Percentiles rank a stretch among this genome's conserved stretches.
Evolutionary conservation across 805 yeast species (phyloP).

Genomic region (Cyberlindnera subsufficiens): DNA sequence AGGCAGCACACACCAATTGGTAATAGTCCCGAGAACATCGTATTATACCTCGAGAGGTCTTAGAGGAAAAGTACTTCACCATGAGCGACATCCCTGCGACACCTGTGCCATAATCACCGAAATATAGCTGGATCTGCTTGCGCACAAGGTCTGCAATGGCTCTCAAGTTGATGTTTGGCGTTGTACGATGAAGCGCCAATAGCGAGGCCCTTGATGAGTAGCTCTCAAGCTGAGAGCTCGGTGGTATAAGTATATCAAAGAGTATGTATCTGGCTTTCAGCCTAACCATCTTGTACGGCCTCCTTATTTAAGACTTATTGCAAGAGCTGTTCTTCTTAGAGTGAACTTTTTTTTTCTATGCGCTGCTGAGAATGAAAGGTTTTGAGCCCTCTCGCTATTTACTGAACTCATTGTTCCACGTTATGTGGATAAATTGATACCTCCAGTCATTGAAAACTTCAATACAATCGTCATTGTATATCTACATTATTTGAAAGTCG

Average conservation of each 20-base stretch:
- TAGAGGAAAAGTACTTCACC: conserved; percentile 73
- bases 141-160: conserved; percentile 48
- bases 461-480: no score
- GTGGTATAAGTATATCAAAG: conserved; percentile 74
- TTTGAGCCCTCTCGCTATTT: no score
- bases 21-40: conserved; percentile 66
- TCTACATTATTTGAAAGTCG: no score
- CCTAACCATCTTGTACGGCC: conserved; percentile 62
- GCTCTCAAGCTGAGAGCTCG: conserved; percentile 17
- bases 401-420: no score
- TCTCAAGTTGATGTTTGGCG: conserved; percentile 41
- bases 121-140: conserved; percentile 50
- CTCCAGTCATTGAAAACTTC: no score
- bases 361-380: no score
- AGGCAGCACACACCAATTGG: conserved; percentile 59
- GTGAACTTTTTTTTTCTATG: no score
- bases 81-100: conserved; percentile 51
- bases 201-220: conserved; percentile 33
- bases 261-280: conserved; percentile 78
- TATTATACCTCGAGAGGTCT: conserved; percentile 79
- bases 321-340: no score
- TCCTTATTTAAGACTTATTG: no score
- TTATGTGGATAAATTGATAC: no score
- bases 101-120: conserved; percentile 79
- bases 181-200: conserved; percentile 43